phyloP scores from a whole-genome alignment of 257 asterid species.

The Paraleonurus japonicus region DNA sequence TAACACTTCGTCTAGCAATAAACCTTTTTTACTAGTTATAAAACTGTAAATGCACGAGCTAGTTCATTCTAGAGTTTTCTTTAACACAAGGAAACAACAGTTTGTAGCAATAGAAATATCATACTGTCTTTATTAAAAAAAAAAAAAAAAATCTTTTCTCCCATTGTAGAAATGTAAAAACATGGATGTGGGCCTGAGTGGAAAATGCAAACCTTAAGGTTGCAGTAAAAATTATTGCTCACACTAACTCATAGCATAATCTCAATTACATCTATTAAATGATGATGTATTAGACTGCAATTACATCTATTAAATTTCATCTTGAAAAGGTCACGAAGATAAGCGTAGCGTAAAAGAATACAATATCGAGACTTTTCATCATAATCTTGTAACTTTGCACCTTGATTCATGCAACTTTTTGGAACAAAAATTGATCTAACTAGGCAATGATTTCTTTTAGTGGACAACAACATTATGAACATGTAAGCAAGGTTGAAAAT shows the following conservation, averaged over 20 bases:
- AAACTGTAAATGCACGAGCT: background rate
- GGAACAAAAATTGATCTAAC: conserved; percentile 19
- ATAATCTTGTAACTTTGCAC: conserved; percentile 32
- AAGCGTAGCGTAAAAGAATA: conserved; percentile 47
- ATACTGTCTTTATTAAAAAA: background rate
- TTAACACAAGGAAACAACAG: background rate
- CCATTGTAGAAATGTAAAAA: background rate
- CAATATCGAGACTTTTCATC: conserved; percentile 31
- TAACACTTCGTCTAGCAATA: too few relatives aligned
- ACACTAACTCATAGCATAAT: conserved; percentile 18
- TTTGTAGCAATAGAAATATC: background rate
- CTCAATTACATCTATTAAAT: conserved; percentile 12
- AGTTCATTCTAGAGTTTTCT: too few relatives aligned
- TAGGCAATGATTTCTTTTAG: conserved; percentile 39
- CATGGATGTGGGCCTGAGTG: background rate
- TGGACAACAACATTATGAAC: conserved; percentile 10
- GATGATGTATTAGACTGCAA: conserved; percentile 24
- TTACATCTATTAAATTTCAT: conserved; percentile 21
- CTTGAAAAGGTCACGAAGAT: conserved; percentile 30
- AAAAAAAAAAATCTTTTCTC: too few relatives aligned
- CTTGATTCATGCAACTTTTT: conserved; percentile 32
- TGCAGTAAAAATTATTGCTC: conserved; percentile 29
- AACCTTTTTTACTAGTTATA: background rate
- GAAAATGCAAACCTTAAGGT: conserved; percentile 23
- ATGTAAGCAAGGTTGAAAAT: too few relatives aligned